A percentile compares a stretch with the other conserved stretches of the same genome.
These are phyloP conservation scores for Leccinum barrowsii DNA, from an alignment of 768 basidiomycete genomes.

Conservation along the genomic window DNA sequence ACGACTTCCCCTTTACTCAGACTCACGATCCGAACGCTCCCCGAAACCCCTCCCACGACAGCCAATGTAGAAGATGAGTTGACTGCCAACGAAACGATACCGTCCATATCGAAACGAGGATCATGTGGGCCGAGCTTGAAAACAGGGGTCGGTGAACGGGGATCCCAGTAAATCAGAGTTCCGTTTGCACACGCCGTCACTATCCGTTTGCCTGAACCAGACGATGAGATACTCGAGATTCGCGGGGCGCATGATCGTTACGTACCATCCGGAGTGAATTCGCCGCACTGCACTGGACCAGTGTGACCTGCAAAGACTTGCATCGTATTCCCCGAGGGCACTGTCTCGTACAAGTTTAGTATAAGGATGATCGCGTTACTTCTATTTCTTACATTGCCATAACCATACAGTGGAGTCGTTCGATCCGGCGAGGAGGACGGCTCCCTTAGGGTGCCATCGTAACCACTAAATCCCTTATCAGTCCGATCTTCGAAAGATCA, in stretches of 20 bases:
- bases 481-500: neutral
- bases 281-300: slow-evolving; percentile 77
- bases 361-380: neutral
- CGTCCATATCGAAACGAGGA: slow-evolving; percentile 73
- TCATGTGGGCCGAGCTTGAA: slow-evolving; percentile 76
- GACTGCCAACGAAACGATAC: slow-evolving; percentile 83
- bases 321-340: slow-evolving; percentile 93
- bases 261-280: slow-evolving; percentile 87
- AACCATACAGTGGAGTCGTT: slow-evolving; percentile 95
- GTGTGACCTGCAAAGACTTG: slow-evolving; percentile 93
- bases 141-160: slow-evolving; percentile 68
- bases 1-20: slow-evolving; percentile 84
- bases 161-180: slow-evolving; percentile 87
- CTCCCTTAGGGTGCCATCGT: slow-evolving; percentile 94
- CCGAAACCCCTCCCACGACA: slow-evolving; percentile 83
- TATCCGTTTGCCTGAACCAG: slow-evolving; percentile 71
- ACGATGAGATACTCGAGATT: slow-evolving; percentile 2
- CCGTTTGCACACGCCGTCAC: slow-evolving; percentile 84
- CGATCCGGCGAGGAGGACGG: slow-evolving; percentile 83
- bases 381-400: slow-evolving; percentile 78
- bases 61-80: slow-evolving; percentile 88
- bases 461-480: slow-evolving; percentile 63
- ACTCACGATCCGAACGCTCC: slow-evolving; percentile 84
- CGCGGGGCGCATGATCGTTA: neutral
- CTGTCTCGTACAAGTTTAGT: slow-evolving; percentile 39